Evolutionary conservation across 2,329 filamentous ascomycete species (phyloP), one percentile per base, ranked within the genome.

Genomic region (Byssochlamys sp.): DNA sequence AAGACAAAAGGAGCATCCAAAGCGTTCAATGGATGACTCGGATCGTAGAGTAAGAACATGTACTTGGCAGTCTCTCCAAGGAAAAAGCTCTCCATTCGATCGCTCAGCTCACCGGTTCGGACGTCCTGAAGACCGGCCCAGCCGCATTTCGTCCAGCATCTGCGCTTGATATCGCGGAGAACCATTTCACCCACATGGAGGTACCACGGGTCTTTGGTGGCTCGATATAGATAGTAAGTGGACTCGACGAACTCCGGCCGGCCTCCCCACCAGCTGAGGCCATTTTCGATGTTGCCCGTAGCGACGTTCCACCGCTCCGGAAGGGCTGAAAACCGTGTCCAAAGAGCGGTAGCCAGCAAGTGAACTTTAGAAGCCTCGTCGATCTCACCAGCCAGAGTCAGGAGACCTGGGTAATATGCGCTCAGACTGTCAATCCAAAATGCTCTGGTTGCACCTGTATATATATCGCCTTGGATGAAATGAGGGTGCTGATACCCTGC

Each of bases 71-170:
- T 99, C 74, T 99, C 94, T 12, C 94, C 92, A 0, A 99, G 80
- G 68, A 97, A 97, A 79, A 97, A 99, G 70, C 92, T 97, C 74
- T 99, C 94, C 94, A 97, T 97, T 33, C 94, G 87, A 70, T 99
- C 91, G 64, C 84, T 89, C 73, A 90, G 84, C 73, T 96, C 90
- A 2, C 92, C 92, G 4, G 83, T 89, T 33, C 86, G 78, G 7
- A 92, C 89, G 70, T 91, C 87, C 66, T 91, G 87, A 35, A 97
- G 79, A 0, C 92, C 92, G 12, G 92, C 89, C 91, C 92, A 97
- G 48, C 94, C 94, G 66, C 94, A 99, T 60, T 84, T 82, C 0
- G 91, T 90, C 84, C 90, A 91, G 73, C 94, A 99, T 56, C 92
- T 84, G 53, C 89, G 81, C 66, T 88, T 87, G 66, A 99, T 91